Percentiles rank a stretch among this genome's conserved stretches.
These are phyloP conservation scores for Tylopilus vinaceipallidus DNA, from an alignment of 768 basidiomycete genomes.

Conservation along the genomic window DNA sequence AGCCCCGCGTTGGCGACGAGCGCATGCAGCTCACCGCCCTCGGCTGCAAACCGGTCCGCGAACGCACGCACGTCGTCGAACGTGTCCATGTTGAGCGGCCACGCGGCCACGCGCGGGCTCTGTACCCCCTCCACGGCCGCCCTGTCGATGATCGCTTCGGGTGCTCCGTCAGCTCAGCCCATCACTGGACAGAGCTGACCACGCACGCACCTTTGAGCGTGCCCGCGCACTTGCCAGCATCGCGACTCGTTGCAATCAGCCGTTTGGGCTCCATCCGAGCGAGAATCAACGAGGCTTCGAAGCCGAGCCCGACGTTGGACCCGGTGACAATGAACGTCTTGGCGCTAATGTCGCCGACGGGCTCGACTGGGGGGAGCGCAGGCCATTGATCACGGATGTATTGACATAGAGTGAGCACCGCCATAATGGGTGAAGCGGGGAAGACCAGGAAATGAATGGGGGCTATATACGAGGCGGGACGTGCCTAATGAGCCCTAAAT, in stretches of 20 bases:
- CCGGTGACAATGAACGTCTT: slow-evolving; percentile 51
- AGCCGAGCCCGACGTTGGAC: slow-evolving; percentile 44
- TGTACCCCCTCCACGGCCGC: neutral
- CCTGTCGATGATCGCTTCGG: slow-evolving; percentile 14
- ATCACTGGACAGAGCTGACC: no score
- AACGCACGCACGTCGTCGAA: slow-evolving; percentile 33
- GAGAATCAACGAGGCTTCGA: slow-evolving; percentile 32
- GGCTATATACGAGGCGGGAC: no score
- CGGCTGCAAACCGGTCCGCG: slow-evolving; percentile 25
- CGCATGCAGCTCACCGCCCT: slow-evolving; percentile 23
- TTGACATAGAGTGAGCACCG: slow-evolving; percentile 3
- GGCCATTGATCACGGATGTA: slow-evolving; percentile 27
- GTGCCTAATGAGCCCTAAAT: no score
- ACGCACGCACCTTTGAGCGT: no score
- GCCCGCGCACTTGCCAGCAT: slow-evolving; percentile 27
- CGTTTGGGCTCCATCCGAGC: slow-evolving; percentile 30
- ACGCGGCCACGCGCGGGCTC: slow-evolving; percentile 16
- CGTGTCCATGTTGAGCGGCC: slow-evolving; percentile 33
- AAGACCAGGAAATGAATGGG: neutral
- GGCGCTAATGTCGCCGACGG: slow-evolving; percentile 36
- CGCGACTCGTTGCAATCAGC: slow-evolving; percentile 36
- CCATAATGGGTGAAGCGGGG: slow-evolving; percentile 15
- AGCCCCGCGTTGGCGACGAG: slow-evolving; percentile 22
- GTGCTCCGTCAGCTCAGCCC: no score
- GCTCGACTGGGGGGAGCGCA: slow-evolving; percentile 13